Base-by-base conservation (phyloP, 2,329 filamentous ascomycete genomes). In the Delphinella strobiligena region DNA sequence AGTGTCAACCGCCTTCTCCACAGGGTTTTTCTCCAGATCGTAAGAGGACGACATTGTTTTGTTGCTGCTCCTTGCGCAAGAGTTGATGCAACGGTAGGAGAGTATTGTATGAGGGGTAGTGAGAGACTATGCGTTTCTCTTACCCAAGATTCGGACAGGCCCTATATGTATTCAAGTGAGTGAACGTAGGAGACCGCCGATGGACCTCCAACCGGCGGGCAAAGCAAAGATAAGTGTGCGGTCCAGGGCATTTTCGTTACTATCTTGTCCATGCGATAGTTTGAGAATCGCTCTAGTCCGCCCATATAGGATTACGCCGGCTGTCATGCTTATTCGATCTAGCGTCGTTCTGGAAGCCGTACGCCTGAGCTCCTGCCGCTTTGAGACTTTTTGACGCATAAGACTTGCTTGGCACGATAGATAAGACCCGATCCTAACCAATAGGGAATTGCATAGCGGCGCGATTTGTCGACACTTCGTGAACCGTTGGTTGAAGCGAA, bases 1-100 rank as follows among this genome's bases (percentile, higher is more conserved):
- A 39, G 45, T 36, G 51, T 54, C 59, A 31, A 54, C 52, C 29
- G 55, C 44, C 36, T 58, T 47, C 15, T 51, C 36, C 43, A 47
- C 45, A 41, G 49, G 46, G 39, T 47, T 40, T 46, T 50, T 46
- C 39, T 54, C 51, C 39, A 54, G 40, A 35, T 52, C 47, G 37
- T 48, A 35, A 35, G 39, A 41, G 12, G 22, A 27, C 22, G 12
- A 7, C 22, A 7, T 12, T 7, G 22, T 27, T 7, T 12, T 27
- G 12, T 7, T 12, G 7, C 22, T 27, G 22, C 22, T 27, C 22
- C 22, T 27, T 27, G 22, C 22, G 12, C 22, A 27, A 12, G 22
- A 27, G 22, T 7, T 27, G 22, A 27, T 27, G 22, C 22, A 27
- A 27, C 22, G 22, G 22, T 27, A 27, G 22, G n/a, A 27, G 22